These are phyloP conservation scores for Nelumbo lutea DNA, from an alignment of 164 flowering plant genomes.

Conservation along the genomic window DNA sequence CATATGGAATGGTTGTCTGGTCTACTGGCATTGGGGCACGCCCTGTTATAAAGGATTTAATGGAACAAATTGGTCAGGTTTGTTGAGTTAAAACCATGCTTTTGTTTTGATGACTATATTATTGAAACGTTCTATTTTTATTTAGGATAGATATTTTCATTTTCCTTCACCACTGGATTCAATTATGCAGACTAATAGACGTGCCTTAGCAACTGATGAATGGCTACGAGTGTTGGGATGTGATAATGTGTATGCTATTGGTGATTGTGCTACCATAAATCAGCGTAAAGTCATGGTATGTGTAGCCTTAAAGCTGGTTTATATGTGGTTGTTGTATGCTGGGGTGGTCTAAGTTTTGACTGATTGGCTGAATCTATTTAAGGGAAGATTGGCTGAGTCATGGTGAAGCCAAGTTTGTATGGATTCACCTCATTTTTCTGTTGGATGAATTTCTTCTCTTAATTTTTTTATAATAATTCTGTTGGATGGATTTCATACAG, in stretches of 20 bases:
- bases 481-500: too few species aligned
- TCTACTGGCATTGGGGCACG: conserved; percentile 96
- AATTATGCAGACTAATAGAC: conserved; percentile 52
- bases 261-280: conserved; percentile 89
- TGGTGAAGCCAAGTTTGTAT: too few species aligned
- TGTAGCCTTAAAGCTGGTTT: neutral
- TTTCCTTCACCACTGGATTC: neutral
- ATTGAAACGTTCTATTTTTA: neutral
- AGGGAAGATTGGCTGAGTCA: too few species aligned
- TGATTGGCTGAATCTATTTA: too few species aligned
- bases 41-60: conserved; percentile 72
- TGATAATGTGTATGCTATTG: conserved; percentile 70
- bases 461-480: too few species aligned
- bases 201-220: conserved; percentile 89
- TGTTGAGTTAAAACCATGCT: conserved; percentile 4
- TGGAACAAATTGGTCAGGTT: conserved; percentile 92
- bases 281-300: conserved; percentile 94
- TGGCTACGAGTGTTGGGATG: conserved; percentile 88
- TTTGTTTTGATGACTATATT: neutral
- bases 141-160: neutral
- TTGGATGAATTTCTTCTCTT: too few species aligned
- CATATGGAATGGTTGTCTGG: conserved; percentile 98
- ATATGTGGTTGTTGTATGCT: neutral
- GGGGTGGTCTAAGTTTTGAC: too few species aligned
- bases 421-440: too few species aligned